Evolutionary conservation across 1,139 yeast species (phyloP).

Genomic region (Yamadazyma taylorii): DNA sequence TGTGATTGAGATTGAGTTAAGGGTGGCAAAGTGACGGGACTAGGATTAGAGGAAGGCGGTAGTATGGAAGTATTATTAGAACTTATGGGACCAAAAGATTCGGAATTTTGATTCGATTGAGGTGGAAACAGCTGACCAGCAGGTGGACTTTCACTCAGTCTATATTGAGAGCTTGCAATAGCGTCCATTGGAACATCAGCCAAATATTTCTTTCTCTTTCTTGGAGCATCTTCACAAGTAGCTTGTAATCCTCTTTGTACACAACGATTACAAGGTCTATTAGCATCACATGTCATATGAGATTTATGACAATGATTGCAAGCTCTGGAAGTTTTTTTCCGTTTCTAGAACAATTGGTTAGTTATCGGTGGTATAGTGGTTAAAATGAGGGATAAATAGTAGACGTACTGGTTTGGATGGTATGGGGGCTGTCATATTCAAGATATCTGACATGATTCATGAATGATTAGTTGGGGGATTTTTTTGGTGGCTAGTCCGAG

Average conservation of each 20-base stretch:
- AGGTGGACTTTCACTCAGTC: slow-evolving; percentile 4
- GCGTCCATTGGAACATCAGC: slow-evolving; percentile 47
- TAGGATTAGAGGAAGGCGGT: background rate
- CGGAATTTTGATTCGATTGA: too few relatives aligned
- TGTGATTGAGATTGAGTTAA: background rate
- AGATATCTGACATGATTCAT: too few relatives aligned
- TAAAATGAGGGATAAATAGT: too few relatives aligned
- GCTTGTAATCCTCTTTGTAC: slow-evolving; percentile 62
- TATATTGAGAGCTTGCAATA: background rate
- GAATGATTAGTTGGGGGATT: too few relatives aligned
- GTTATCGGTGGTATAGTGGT: too few relatives aligned
- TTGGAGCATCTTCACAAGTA: slow-evolving; percentile 87
- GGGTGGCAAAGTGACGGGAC: background rate
- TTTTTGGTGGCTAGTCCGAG: background rate
- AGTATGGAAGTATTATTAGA: background rate
- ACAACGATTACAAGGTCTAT: slow-evolving; percentile 84
- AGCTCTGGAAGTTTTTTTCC: slow-evolving; percentile 72
- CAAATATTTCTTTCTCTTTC: slow-evolving; percentile 82
- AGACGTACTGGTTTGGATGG: too few relatives aligned
- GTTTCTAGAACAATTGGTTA: slow-evolving; percentile 22
- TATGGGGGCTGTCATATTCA: too few relatives aligned
- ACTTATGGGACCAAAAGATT: background rate
- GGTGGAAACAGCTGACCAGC: too few relatives aligned
- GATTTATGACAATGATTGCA: slow-evolving; percentile 85
- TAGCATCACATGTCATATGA: slow-evolving; percentile 82